Evolutionary conservation across 2,329 filamentous ascomycete genomes (phyloP).

Genomic region (Zarea fungicola): DNA sequence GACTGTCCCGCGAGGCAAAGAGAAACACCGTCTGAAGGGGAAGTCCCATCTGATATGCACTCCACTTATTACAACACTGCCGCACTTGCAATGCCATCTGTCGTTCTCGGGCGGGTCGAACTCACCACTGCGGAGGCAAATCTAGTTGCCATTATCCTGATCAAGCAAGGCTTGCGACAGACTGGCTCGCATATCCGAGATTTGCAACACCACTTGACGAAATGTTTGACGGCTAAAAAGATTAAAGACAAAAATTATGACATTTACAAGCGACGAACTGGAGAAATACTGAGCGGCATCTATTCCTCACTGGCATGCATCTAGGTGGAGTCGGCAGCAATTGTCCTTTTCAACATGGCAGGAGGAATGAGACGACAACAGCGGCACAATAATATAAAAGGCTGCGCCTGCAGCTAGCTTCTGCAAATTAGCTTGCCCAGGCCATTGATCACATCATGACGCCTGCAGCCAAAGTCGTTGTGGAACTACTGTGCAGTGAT

Average conservation of each 20-base stretch:
- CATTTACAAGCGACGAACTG: background rate
- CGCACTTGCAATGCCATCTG: background rate
- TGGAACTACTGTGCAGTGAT: too few species aligned
- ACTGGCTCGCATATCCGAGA: background rate
- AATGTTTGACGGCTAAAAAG: background rate
- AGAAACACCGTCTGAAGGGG: background rate
- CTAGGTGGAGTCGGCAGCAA: too few species aligned
- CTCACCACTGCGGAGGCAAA: background rate
- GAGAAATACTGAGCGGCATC: background rate
- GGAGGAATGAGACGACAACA: background rate
- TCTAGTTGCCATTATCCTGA: background rate
- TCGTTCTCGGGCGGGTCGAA: background rate
- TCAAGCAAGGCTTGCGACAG: background rate
- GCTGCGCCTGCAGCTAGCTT: too few species aligned
- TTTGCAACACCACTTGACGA: background rate
- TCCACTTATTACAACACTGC: background rate
- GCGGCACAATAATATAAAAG: too few species aligned
- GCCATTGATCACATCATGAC: too few species aligned
- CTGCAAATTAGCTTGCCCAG: too few species aligned
- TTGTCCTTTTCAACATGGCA: background rate
- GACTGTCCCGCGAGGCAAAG: background rate
- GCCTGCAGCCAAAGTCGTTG: too few species aligned
- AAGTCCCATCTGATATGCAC: background rate
- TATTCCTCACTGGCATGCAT: background rate
- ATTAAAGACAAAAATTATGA: background rate